Evolutionary conservation across 2,329 filamentous ascomycete genomes (phyloP), one percentile per base, ranked within the genome.

Genomic region (Huntiella decipiens): DNA sequence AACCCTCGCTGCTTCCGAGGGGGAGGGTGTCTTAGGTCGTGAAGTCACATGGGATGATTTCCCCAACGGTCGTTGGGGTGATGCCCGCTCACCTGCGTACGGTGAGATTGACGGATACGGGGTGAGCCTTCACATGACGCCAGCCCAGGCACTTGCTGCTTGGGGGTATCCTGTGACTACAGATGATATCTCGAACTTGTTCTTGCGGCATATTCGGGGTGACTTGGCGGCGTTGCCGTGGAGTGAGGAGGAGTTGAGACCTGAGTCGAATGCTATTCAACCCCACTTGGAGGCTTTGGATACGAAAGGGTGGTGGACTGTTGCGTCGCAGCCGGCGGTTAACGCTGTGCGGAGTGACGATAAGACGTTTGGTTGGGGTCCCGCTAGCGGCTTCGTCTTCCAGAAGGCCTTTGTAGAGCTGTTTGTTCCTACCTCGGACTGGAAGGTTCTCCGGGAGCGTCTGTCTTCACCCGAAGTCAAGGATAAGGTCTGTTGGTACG

Each of bases 21-120:
- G 91, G 4, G 82, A 94, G 56, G 91, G 88, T 17, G 73, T 82
- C 3, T 68, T 95, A 5, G 91, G 88, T 8, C 74, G 91, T 43
- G 88, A 96, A 66, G 91, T 91, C 32, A 98, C 91, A 1, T 98
- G 91, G 91, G 91, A 98, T 56, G 91, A 98, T 57, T 98, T 86
- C 61, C 88, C 88, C 52, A 96, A 96, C 65, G 91, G 88, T 22
- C 76, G 88, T 46, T 96, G 88, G 77, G 88, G 88, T 58, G 88
- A 95, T 56, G 83, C 87, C 4, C 75, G 88, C 44, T 94, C 86
- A 2, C 86, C 86, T 1, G 88, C 88, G 0, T 96, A 93, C 58
- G 88, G 88, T 55, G 86, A 95, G 61, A 95, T 95, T 49, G 87
- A 96, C 57, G 88, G 88, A n/a, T 96, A 96, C 58, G 91, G 91